Conservation (phyloP, 345 rosid species). For the Brassica cretica region DNA sequence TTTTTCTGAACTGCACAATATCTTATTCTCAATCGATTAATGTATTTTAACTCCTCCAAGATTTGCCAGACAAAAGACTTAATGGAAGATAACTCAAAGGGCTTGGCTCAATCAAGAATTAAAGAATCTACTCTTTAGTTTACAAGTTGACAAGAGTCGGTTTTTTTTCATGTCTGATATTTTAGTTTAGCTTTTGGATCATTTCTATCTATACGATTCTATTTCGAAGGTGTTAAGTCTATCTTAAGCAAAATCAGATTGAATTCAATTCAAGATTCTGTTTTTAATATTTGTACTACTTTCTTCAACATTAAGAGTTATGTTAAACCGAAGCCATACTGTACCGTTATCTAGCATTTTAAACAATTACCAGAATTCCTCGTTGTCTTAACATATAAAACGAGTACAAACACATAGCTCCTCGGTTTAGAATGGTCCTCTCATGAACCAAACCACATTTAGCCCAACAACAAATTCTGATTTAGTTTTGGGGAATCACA, state of each 20-base stretch:
- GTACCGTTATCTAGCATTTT: neutral
- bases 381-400: neutral
- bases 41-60: no score
- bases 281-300: neutral
- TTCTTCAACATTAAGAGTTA: neutral
- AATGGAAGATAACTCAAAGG: neutral
- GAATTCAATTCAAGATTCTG: neutral
- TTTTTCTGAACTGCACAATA: no score
- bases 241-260: neutral
- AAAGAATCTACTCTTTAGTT: neutral
- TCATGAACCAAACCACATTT: slow-evolving; percentile 15
- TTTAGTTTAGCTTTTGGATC: neutral
- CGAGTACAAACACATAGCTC: neutral
- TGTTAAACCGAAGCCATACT: neutral
- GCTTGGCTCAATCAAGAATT: neutral
- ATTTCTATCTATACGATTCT: neutral
- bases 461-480: neutral
- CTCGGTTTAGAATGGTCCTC: neutral
- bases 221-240: neutral
- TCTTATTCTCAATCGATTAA: no score
- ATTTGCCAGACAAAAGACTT: neutral
- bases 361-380: neutral
- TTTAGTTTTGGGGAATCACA: slow-evolving; percentile 44
- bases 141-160: neutral
- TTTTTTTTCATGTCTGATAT: neutral